Evolutionary conservation across 2,329 filamentous ascomycete genomes (phyloP).

Genomic region (Triangularia verruculosa): DNA sequence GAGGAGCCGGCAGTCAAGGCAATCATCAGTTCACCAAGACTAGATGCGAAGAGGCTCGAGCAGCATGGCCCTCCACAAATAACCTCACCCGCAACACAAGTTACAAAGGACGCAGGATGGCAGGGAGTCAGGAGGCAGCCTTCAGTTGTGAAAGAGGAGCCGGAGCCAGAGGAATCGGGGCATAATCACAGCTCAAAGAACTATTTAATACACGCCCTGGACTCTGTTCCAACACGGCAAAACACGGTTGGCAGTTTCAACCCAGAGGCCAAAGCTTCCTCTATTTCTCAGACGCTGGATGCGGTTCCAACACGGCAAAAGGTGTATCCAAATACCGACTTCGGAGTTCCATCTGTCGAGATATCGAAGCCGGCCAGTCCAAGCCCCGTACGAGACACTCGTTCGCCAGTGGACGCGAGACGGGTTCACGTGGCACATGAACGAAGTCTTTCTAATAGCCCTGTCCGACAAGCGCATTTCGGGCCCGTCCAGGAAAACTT

Average conservation of each 20-base stretch:
- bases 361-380: slow-evolving; percentile 7
- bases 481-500: slow-evolving; percentile 54
- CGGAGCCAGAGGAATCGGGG: slow-evolving; percentile 29
- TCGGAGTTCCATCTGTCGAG: neutral
- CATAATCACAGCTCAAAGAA: neutral
- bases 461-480: slow-evolving; percentile 67
- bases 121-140: slow-evolving; percentile 37
- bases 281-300: neutral
- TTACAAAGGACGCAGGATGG: slow-evolving; percentile 7
- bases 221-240: neutral
- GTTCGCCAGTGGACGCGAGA: slow-evolving; percentile 1
- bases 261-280: neutral
- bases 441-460: slow-evolving; percentile 55
- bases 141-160: slow-evolving; percentile 44
- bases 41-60: slow-evolving; percentile 15
- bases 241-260: neutral
- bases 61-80: slow-evolving; percentile 9
- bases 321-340: neutral
- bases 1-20: slow-evolving; percentile 26
- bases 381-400: slow-evolving; percentile 11
- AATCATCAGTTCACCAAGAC: slow-evolving; percentile 24
- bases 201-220: neutral
- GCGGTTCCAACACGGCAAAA: neutral
- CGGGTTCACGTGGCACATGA: slow-evolving; percentile 25
- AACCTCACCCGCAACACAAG: neutral